Percentiles rank a stretch among this genome's conserved stretches.
These are phyloP conservation scores for Colletotrichum tabaci DNA, from an alignment of 2,329 filamentous ascomycete genomes.

Conservation along the genomic window DNA sequence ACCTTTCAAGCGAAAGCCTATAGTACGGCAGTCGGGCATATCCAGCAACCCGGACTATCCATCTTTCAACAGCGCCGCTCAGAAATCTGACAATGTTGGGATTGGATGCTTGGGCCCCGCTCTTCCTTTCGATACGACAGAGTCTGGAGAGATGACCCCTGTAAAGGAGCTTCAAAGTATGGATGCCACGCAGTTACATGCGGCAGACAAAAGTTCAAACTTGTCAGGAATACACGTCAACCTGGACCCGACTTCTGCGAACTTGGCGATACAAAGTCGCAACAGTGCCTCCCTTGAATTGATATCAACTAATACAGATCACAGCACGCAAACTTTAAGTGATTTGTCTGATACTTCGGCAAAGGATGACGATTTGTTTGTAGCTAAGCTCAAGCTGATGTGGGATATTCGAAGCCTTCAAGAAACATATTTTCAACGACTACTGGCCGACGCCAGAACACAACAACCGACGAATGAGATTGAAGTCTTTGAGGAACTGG, in stretches of 20 bases:
- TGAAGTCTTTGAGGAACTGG: conserved; percentile 3
- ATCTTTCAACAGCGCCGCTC: too few relatives aligned
- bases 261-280: neutral
- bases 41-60: neutral
- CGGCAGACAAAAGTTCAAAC: neutral
- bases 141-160: too few relatives aligned
- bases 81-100: neutral
- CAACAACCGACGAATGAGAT: neutral
- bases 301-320: neutral
- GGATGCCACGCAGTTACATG: neutral
- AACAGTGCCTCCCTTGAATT: too few relatives aligned
- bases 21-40: neutral
- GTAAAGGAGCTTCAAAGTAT: neutral
- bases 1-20: neutral
- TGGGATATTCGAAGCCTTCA: conserved; percentile 19
- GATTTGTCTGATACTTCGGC: neutral
- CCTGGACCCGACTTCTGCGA: too few relatives aligned
- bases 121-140: neutral
- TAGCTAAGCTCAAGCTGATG: conserved; percentile 19
- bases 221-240: neutral
- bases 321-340: neutral
- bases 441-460: neutral
- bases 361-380: conserved; percentile 18
- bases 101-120: neutral
- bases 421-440: conserved; percentile 2